Evolutionary conservation across 208 protist genomes (phyloP), one percentile per base, ranked within the genome.

Genomic region (Acanthamoeba lenticulata): DNA sequence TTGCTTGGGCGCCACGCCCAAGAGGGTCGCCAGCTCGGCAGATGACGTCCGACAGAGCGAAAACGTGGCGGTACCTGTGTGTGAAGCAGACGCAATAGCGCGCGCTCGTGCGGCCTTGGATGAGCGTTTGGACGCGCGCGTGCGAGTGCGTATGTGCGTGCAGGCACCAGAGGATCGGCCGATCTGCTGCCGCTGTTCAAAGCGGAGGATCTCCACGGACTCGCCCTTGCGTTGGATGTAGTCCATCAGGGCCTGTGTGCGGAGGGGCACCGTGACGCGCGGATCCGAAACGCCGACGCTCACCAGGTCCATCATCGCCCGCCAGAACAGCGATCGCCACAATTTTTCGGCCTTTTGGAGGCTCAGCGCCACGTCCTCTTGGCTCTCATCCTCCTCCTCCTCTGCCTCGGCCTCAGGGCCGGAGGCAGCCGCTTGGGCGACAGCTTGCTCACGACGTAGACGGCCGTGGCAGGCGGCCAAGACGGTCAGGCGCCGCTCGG

Each of bases 271-370:
- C 7, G 36, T 44, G 36, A 29, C 32, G 13, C 27, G 5, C 67
- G 67, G 67, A 34, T 77, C 67, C 6, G 34, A 6, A 29, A 7
- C 6, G 67, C 36, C 67, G 6, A 77, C 27, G 67, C 34, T 44
- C 67, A 77, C 67, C 36, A 77, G 36, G 36, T 77, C 67, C 36
- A 77, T 29, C 36, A 77, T 77, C 36, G 36, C 15, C 34, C 34
- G 1, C 67, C 67, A 77, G 67, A 77, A 77, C 67, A 77, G 67
- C 67, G 67, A 77, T 1, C 67, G 34, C 67, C 67, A 77, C 67
- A 77, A 34, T 19, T 2, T 19, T 9, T 77, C 67, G 36, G 67
- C 67, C 67, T 77, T 77, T 15, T 44, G 6, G 36, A 77, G 67
- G 36, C 67, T n/a, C 67, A 77, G 13, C 38, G 24, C 0, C 3